These are phyloP conservation scores for Bacidia gigantensis DNA, from an alignment of 495 filamentous ascomycete species.

Conservation along the genomic window DNA sequence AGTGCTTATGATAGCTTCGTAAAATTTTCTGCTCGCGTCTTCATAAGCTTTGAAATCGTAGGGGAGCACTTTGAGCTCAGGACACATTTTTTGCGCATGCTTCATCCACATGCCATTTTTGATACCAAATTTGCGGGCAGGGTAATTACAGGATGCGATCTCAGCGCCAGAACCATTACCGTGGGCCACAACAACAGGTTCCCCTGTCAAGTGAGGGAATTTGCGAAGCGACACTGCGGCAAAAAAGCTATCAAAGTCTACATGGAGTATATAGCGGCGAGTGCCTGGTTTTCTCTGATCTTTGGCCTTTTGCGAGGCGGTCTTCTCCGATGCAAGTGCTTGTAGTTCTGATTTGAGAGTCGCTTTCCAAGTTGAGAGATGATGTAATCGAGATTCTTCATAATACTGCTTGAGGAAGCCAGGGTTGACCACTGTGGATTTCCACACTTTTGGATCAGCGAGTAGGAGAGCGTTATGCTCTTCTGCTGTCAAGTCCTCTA, in stretches of 20 bases:
- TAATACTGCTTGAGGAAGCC: constrained; percentile 91
- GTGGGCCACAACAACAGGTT: constrained; percentile 83
- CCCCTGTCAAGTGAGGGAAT: constrained; percentile 57
- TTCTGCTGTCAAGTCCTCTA: constrained; percentile 32
- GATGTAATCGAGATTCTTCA: constrained; percentile 82
- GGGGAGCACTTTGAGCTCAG: constrained; percentile 68
- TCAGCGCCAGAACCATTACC: constrained; percentile 74
- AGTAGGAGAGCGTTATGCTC: constrained; percentile 79
- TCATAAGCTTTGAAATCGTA: constrained; percentile 95
- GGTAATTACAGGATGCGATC: constrained; percentile 95
- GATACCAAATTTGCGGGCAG: constrained; percentile 68
- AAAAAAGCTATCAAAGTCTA: constrained; percentile 97
- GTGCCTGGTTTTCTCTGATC: constrained; percentile 41
- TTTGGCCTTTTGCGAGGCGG: constrained; percentile 34
- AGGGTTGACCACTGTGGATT: constrained; percentile 76
- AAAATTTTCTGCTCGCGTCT: constrained; percentile 78
- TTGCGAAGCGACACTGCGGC: constrained; percentile 79
- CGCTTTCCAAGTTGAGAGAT: constrained; percentile 91
- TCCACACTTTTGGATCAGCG: constrained; percentile 65
- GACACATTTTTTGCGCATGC: constrained; percentile 65
- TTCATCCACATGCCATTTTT: constrained; percentile 99
- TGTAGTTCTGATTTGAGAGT: constrained; percentile 81
- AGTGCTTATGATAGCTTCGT: constrained; percentile 63
- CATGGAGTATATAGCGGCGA: constrained; percentile 78
- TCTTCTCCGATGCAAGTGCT: constrained; percentile 55